These are phyloP conservation scores for Mortierella sp. DNA, from an alignment of 371 early-diverging fungal genomes.

Conservation along the genomic window DNA sequence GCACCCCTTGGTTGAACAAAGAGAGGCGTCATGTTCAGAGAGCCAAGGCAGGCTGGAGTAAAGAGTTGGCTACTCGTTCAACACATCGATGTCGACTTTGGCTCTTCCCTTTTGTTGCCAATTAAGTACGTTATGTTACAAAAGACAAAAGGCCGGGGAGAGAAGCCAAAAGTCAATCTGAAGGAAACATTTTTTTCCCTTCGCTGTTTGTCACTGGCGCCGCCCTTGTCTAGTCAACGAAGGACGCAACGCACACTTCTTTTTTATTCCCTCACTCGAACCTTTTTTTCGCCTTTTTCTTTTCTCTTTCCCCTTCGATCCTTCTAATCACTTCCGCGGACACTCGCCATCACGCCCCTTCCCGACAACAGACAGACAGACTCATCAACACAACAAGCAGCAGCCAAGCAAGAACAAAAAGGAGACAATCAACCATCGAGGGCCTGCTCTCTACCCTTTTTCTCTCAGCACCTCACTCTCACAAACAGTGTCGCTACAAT, in stretches of 20 bases:
- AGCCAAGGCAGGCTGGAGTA: not conserved
- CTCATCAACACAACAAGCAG: not conserved
- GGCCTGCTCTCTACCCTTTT: conserved; percentile 6
- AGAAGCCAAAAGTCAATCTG: not conserved
- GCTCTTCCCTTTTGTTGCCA: not conserved
- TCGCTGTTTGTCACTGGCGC: not conserved
- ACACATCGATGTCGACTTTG: not conserved
- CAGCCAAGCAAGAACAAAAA: not conserved
- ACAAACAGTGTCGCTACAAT: not conserved
- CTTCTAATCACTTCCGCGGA: not conserved
- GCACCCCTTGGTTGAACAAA: too few relatives aligned
- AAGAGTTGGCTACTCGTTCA: not conserved
- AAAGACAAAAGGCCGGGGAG: not conserved
- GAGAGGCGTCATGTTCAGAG: too few relatives aligned
- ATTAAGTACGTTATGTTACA: too few relatives aligned
- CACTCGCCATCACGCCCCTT: not conserved
- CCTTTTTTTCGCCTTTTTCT: conserved; percentile 1
- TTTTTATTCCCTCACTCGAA: conserved; percentile 4
- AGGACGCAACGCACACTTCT: not conserved
- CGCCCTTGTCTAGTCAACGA: conserved; percentile 4
- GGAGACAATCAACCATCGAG: conserved; percentile 15
- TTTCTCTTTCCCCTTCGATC: not conserved
- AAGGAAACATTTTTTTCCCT: not conserved
- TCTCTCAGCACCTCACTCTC: not conserved
- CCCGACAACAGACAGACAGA: not conserved